Percentiles rank a stretch among this genome's conserved stretches.
These are phyloP conservation scores for Entelexis sorbosivorans DNA, from an alignment of 1,139 yeast species.

Conservation along the genomic window DNA sequence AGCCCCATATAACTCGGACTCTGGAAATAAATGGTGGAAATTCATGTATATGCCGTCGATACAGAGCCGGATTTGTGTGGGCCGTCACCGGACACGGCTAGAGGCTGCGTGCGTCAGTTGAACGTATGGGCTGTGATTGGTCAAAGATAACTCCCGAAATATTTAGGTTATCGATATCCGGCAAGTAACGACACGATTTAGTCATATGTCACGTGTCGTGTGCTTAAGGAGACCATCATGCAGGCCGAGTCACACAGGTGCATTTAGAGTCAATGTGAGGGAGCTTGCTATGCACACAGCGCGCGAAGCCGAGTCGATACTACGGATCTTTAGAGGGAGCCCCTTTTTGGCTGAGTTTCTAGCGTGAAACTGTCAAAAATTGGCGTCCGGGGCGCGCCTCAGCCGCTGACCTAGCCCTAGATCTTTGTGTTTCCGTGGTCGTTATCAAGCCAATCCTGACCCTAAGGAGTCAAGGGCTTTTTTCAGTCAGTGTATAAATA, in stretches of 20 bases:
- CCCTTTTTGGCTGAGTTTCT: no score
- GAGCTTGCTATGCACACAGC: neutral
- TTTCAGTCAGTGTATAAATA: conserved; percentile 9
- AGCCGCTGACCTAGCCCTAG: conserved; percentile 7
- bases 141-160: neutral
- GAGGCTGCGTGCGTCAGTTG: neutral
- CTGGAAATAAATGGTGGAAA: conserved; percentile 3
- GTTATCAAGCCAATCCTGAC: conserved; percentile 8
- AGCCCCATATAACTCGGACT: neutral
- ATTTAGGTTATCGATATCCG: conserved; percentile 3
- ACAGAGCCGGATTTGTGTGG: neutral
- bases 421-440: neutral
- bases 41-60: conserved; percentile 1
- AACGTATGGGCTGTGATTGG: neutral
- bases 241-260: neutral
- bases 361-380: neutral
- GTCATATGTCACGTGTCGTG: conserved; percentile 1
- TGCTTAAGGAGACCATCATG: neutral
- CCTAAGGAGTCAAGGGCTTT: conserved; percentile 1
- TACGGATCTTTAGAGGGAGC: no score
- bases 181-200: conserved; percentile 1
- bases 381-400: neutral
- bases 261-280: neutral
- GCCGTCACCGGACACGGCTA: conserved; percentile 1
- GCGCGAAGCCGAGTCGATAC: neutral